phyloP scores from a whole-genome alignment of 148 eudicot species.

The Rhododendron mucronatum region DNA sequence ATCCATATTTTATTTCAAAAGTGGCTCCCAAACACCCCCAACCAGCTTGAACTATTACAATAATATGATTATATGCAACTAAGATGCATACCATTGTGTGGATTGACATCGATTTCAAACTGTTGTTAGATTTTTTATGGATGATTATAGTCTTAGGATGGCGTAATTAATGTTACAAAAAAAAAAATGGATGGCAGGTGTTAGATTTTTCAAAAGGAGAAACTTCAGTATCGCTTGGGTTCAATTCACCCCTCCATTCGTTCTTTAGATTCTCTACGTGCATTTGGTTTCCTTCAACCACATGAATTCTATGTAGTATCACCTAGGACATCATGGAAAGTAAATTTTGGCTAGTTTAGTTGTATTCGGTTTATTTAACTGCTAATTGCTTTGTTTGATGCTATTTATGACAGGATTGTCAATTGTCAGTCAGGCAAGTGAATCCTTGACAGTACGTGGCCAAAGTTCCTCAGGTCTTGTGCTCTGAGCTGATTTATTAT shows the following conservation, averaged over 20 bases:
- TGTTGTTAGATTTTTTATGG: too few relatives aligned
- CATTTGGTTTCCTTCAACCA: too few relatives aligned
- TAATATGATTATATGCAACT: too few relatives aligned
- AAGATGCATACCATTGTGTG: too few relatives aligned
- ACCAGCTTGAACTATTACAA: too few relatives aligned
- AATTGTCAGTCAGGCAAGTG: conserved; percentile 76
- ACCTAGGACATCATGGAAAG: not conserved
- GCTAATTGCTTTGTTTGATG: conserved; percentile 8
- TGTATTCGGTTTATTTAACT: not conserved
- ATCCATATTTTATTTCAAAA: too few relatives aligned
- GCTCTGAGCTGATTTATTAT: not conserved
- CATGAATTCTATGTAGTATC: not conserved
- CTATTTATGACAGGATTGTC: conserved; percentile 61
- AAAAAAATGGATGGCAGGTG: not conserved
- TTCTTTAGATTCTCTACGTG: not conserved
- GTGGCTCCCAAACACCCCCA: too few relatives aligned
- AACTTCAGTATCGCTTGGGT: not conserved
- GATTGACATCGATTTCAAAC: too few relatives aligned
- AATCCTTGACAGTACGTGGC: conserved; percentile 98
- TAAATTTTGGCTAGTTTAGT: not conserved
- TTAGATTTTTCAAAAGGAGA: not conserved
- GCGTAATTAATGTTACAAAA: too few relatives aligned
- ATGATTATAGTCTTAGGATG: too few relatives aligned
- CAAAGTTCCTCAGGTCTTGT: conserved; percentile 78
- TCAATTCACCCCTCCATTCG: not conserved